Evolutionary conservation across 1,284 basidiomycete genomes (phyloP).

Genomic region (Rhodotorula sp.): DNA sequence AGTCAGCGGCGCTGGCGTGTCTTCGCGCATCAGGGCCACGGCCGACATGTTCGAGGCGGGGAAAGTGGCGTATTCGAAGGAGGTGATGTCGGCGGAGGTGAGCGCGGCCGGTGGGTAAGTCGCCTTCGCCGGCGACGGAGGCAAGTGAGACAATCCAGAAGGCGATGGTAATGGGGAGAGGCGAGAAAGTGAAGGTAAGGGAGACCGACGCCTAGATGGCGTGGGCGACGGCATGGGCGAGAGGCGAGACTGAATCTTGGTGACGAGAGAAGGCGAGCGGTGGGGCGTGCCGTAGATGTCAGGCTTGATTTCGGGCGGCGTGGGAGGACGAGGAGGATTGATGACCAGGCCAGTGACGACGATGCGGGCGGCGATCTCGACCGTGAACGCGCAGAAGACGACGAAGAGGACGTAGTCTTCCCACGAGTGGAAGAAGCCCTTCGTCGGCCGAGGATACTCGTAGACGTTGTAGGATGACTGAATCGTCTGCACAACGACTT

Average conservation of each 20-base stretch:
- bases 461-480: constrained; percentile 64
- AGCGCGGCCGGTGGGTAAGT: background rate
- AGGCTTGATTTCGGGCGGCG: background rate
- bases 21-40: background rate
- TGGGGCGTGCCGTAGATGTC: constrained; percentile 1
- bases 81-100: constrained; percentile 4
- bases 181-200: background rate
- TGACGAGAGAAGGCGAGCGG: constrained; percentile 19
- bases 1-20: background rate
- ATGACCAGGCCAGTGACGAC: constrained; percentile 86
- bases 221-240: constrained; percentile 8
- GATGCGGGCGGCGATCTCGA: constrained; percentile 85
- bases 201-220: background rate
- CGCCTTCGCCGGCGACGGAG: constrained; percentile 6
- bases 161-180: background rate
- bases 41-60: background rate
- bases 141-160: background rate
- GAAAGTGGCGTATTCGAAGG: background rate
- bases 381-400: constrained; percentile 80
- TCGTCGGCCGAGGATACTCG: constrained; percentile 49
- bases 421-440: constrained; percentile 82
- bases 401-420: constrained; percentile 79
- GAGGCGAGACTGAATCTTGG: constrained; percentile 13
- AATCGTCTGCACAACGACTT: constrained; percentile 77
- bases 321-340: constrained; percentile 64